Percentiles rank a stretch among this genome's conserved stretches.
Evolutionary conservation across 73 alveolate genomes (phyloP).

Genomic region (Urostyla sp.): DNA sequence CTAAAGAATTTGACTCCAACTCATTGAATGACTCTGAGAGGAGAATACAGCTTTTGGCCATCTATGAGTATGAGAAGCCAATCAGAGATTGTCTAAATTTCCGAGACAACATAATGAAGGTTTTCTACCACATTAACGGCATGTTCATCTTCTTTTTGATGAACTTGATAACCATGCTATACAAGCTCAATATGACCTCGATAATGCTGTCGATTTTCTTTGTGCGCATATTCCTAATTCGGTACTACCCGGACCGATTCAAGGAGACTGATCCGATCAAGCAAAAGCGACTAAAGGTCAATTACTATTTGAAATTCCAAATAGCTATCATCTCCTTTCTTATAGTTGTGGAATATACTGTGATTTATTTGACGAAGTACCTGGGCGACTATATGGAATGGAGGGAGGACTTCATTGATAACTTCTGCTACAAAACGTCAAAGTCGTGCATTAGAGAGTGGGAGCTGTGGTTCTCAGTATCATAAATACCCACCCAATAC

Average conservation of each 20-base stretch:
- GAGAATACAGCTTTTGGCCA: neutral
- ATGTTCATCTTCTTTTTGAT: neutral
- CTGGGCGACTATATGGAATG: slow-evolving; percentile 24
- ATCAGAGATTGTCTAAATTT: slow-evolving; percentile 23
- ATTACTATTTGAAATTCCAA: neutral
- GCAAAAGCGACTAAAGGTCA: neutral
- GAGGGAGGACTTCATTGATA: neutral
- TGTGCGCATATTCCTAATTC: neutral
- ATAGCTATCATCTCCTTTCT: neutral
- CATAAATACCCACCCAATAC: neutral
- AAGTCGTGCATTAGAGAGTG: slow-evolving; percentile 11
- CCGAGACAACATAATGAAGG: neutral
- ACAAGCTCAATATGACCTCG: slow-evolving; percentile 12
- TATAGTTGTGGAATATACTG: neutral
- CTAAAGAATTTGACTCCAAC: too few relatives aligned
- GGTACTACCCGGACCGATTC: slow-evolving; percentile 14
- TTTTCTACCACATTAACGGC: slow-evolving; percentile 7
- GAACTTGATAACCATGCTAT: neutral
- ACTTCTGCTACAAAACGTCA: neutral
- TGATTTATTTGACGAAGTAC: slow-evolving; percentile 19
- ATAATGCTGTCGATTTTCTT: neutral
- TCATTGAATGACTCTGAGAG: slow-evolving; percentile 26
- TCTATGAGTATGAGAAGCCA: slow-evolving; percentile 4
- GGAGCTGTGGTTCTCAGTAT: slow-evolving; percentile 37
- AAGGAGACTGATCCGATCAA: too few relatives aligned